Evolutionary conservation across 345 rosid genomes (phyloP).

Genomic region (Excoecaria cochinchinensis): DNA sequence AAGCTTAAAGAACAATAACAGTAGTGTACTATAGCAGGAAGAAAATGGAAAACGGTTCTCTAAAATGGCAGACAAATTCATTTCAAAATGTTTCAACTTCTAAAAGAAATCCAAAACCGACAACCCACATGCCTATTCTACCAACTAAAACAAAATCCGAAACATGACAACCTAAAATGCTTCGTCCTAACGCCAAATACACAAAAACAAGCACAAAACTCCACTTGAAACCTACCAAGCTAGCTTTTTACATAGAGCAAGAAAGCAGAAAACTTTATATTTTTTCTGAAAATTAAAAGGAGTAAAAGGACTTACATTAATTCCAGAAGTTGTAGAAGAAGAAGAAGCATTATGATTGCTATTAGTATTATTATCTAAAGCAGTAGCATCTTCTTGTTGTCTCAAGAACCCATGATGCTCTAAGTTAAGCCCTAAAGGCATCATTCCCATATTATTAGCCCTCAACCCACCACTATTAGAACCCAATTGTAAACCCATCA

Average conservation of each 20-base stretch:
- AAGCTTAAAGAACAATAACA: not conserved
- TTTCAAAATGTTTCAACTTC: not conserved
- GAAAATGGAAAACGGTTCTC: constrained; percentile 5
- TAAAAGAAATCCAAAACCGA: not conserved
- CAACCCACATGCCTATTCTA: not conserved
- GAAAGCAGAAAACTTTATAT: not conserved
- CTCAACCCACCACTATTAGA: constrained; percentile 30
- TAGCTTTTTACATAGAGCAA: not conserved
- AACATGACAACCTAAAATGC: constrained; percentile 17
- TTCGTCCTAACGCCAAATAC: not conserved
- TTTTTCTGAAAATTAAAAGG: not conserved
- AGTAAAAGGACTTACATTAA: constrained; percentile 36
- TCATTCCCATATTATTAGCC: constrained; percentile 28
- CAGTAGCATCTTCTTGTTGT: constrained; percentile 29
- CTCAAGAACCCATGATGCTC: constrained; percentile 48
- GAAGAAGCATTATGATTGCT: constrained; percentile 32
- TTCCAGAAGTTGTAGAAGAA: constrained; percentile 39
- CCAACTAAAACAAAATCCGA: not conserved
- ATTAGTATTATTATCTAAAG: constrained; percentile 21
- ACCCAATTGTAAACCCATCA: constrained; percentile 56
- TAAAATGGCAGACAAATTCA: constrained; percentile 10
- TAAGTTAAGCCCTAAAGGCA: constrained; percentile 43
- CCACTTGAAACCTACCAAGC: not conserved
- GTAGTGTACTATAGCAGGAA: not conserved
- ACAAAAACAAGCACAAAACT: constrained; percentile 5